Percentiles rank a stretch among this genome's conserved stretches.
Conservation (phyloP, 106 monocot genomes). For the Allium sativum region DNA sequence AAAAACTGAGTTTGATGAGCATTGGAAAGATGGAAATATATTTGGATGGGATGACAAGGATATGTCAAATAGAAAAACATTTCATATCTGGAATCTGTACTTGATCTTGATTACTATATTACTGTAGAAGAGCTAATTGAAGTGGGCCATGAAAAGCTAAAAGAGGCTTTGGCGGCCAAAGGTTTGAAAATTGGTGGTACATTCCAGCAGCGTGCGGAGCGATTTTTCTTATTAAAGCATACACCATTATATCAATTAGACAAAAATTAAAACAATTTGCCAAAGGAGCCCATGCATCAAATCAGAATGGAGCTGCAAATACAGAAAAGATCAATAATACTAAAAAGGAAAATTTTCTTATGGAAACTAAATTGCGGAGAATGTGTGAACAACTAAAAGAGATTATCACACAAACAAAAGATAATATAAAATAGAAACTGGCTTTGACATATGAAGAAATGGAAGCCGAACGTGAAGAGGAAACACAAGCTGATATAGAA, state of each 20-base stretch:
- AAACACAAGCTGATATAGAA: too few relatives aligned
- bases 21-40: constrained; percentile 51
- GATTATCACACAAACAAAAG: constrained; percentile 87
- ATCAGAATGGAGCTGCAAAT: constrained; percentile 29
- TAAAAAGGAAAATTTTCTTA: constrained; percentile 55
- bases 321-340: constrained; percentile 9
- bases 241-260: constrained; percentile 84
- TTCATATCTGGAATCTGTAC: constrained; percentile 46
- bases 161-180: constrained; percentile 71
- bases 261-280: constrained; percentile 93
- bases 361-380: constrained; percentile 67
- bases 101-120: constrained; percentile 88
- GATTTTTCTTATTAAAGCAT: constrained; percentile 74
- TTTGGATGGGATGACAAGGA: constrained; percentile 66
- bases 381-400: constrained; percentile 70
- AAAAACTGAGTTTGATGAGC: constrained; percentile 75
- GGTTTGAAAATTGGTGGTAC: constrained; percentile 90
- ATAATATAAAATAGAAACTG: constrained; percentile 92
- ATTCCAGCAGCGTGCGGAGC: constrained; percentile 75
- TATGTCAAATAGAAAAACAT: constrained; percentile 42
- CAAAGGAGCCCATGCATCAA: constrained; percentile 36
- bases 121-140: constrained; percentile 84
- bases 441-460: constrained; percentile 97
- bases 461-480: constrained; percentile 99
- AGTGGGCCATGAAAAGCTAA: constrained; percentile 79